Conservation (phyloP, 2,329 filamentous ascomycete species). For the Colletotrichum theobromicola region DNA sequence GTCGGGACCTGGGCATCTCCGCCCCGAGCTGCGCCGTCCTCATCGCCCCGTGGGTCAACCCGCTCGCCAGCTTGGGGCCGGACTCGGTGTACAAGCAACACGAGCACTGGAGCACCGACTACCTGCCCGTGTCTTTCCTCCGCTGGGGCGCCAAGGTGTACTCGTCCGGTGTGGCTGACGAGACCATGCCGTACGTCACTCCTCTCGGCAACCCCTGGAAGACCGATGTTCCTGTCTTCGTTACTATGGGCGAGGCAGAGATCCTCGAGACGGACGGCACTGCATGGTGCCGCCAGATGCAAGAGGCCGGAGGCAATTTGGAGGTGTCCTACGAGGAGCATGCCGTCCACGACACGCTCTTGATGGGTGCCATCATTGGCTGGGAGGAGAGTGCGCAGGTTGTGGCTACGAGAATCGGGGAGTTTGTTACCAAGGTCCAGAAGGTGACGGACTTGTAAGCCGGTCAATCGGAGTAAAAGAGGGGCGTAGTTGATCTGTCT, state of each 20-base stretch:
- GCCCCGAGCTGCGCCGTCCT: neutral
- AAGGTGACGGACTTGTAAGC: neutral
- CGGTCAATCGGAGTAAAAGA: neutral
- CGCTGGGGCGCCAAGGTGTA: conserved; percentile 8
- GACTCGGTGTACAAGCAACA: conserved; percentile 2
- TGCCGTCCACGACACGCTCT: neutral
- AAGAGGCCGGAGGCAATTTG: neutral
- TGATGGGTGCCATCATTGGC: neutral
- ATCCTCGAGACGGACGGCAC: conserved; percentile 1
- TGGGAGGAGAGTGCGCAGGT: conserved; percentile 1
- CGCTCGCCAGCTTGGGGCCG: conserved; percentile 1
- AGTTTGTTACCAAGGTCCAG: neutral
- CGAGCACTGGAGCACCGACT: conserved; percentile 11
- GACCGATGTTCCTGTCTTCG: neutral
- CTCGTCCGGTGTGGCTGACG: neutral
- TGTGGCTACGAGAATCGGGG: neutral
- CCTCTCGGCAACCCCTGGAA: neutral
- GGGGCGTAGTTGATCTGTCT: neutral
- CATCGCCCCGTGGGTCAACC: conserved; percentile 3
- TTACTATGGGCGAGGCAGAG: conserved; percentile 1
- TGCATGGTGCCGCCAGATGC: conserved; percentile 6
- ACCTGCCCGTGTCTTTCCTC: neutral
- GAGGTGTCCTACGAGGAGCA: neutral
- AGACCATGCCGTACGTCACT: neutral
- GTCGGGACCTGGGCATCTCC: neutral